Percentiles rank a stretch among this genome's conserved stretches.
Conservation (phyloP, 2,329 filamentous ascomycete species). For the Aaosphaeria arxii region DNA sequence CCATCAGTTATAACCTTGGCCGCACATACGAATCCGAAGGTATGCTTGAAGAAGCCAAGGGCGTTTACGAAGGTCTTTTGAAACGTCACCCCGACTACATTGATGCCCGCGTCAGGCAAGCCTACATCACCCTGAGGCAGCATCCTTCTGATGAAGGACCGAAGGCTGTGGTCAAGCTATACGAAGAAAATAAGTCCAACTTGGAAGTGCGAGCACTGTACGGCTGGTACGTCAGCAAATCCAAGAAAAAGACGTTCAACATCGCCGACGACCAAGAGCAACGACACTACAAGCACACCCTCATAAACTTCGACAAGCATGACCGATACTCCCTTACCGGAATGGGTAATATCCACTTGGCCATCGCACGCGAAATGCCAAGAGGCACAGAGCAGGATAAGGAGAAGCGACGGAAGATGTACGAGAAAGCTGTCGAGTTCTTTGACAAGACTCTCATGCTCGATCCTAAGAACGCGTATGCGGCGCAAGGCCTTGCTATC, state of each 20-base stretch:
- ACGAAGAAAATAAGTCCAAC: constrained; percentile 78
- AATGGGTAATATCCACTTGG: constrained; percentile 94
- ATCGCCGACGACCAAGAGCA: constrained; percentile 88
- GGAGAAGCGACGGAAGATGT: constrained; percentile 82
- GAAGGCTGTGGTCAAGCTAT: constrained; percentile 79
- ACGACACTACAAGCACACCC: constrained; percentile 91
- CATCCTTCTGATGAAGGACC: constrained; percentile 83
- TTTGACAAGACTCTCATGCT: constrained; percentile 95
- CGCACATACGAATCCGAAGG: constrained; percentile 87
- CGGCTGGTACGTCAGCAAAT: constrained; percentile 91
- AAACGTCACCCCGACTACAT: constrained; percentile 87
- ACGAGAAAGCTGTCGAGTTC: constrained; percentile 92
- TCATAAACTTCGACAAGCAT: constrained; percentile 88
- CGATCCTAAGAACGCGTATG: constrained; percentile 94
- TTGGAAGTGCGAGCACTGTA: constrained; percentile 90
- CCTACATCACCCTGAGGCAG: constrained; percentile 82
- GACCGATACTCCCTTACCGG: constrained; percentile 94
- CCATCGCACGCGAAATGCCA: constrained; percentile 89
- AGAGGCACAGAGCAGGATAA: constrained; percentile 86
- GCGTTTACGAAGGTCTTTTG: constrained; percentile 83
- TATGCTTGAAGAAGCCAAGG: constrained; percentile 76
- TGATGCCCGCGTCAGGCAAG: constrained; percentile 82
- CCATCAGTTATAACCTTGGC: constrained; percentile 94
- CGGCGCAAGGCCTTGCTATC: constrained; percentile 93
- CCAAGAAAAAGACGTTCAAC: constrained; percentile 77